These are phyloP conservation scores for Syzygium aqueum DNA, from an alignment of 345 rosid genomes.

Conservation along the genomic window DNA sequence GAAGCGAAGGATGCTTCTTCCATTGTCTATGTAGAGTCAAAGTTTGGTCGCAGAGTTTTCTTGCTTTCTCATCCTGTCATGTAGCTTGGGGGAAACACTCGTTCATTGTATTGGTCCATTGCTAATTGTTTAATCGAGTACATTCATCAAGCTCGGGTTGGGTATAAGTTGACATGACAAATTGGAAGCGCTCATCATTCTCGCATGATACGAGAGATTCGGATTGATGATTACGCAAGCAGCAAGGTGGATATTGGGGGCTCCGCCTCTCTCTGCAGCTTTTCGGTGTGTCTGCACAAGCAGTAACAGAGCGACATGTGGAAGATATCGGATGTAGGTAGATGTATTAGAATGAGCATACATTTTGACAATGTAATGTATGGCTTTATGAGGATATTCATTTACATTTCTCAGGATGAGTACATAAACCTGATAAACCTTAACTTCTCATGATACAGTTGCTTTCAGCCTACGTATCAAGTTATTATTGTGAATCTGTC, in stretches of 20 bases:
- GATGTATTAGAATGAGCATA: neutral
- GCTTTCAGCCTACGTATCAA: neutral
- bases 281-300: neutral
- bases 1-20: conserved; percentile 98
- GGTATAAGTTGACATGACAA: neutral
- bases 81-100: neutral
- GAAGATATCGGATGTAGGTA: neutral
- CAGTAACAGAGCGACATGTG: neutral
- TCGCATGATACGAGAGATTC: neutral
- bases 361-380: neutral
- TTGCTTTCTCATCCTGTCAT: neutral
- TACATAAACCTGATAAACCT: neutral
- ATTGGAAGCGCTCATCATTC: neutral
- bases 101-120: neutral
- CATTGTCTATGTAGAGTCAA: conserved; percentile 63
- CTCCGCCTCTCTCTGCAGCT: neutral
- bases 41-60: neutral
- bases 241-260: neutral
- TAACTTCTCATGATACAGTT: neutral
- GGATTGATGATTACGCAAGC: neutral
- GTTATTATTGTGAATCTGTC: neutral
- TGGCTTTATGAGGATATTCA: neutral
- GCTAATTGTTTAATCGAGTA: neutral
- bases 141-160: neutral
- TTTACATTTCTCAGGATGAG: neutral